Conservation (phyloP, 2,329 filamentous ascomycete species). For the Neofusicoccum ribis region DNA sequence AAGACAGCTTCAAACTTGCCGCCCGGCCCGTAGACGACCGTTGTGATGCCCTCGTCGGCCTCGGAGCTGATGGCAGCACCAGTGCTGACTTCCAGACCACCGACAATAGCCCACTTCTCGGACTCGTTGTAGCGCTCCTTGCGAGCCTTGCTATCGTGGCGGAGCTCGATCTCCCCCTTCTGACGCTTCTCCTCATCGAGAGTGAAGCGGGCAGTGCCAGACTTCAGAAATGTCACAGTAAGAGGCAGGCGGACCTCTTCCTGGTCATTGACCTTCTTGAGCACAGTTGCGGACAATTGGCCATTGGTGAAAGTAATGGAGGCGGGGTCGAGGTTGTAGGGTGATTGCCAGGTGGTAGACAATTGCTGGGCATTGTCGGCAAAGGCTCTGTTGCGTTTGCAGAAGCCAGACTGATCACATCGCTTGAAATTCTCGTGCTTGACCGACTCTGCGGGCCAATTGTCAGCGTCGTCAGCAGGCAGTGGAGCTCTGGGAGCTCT, state of each 20-base stretch:
- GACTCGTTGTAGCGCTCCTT: slow-evolving; percentile 96
- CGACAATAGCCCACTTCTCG: slow-evolving; percentile 81
- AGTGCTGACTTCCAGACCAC: slow-evolving; percentile 72
- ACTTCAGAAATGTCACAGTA: slow-evolving; percentile 84
- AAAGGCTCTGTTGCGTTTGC: slow-evolving; percentile 87
- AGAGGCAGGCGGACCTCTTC: slow-evolving; percentile 78
- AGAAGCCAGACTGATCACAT: slow-evolving; percentile 94
- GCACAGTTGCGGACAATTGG: slow-evolving; percentile 73
- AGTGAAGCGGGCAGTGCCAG: slow-evolving; percentile 81
- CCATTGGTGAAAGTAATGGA: slow-evolving; percentile 77
- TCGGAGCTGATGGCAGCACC: slow-evolving; percentile 68
- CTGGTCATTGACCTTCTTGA: slow-evolving; percentile 71
- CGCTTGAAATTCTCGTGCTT: slow-evolving; percentile 98
- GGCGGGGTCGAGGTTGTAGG: slow-evolving; percentile 73
- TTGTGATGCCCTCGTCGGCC: slow-evolving; percentile 64
- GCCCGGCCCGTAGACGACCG: slow-evolving; percentile 74
- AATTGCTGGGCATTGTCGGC: slow-evolving; percentile 72
- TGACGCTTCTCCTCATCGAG: slow-evolving; percentile 89
- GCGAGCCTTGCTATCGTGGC: slow-evolving; percentile 77
- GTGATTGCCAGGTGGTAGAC: slow-evolving; percentile 71
- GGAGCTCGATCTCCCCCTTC: slow-evolving; percentile 83
- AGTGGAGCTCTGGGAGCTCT: slow-evolving; percentile 10
- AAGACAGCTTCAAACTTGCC: slow-evolving; percentile 80
- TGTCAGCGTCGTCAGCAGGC: not conserved
- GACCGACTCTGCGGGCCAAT: slow-evolving; percentile 49